A percentile compares a stretch with the other conserved stretches of the same genome.
Conservation (phyloP, 2,329 filamentous ascomycete genomes). For the Claviceps sorghi region DNA sequence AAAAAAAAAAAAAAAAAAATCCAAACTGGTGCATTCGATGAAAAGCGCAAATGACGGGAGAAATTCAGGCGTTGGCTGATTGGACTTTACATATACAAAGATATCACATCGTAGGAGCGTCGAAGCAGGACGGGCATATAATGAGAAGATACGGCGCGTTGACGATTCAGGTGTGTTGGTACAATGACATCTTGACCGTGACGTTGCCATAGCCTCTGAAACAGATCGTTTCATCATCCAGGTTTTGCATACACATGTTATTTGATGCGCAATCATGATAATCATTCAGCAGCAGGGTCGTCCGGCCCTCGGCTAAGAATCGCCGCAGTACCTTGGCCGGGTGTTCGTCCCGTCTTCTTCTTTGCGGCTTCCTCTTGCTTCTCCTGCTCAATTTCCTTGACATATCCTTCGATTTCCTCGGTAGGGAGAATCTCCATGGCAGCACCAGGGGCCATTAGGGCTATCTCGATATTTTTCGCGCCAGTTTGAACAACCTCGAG, state of each 20-base stretch:
- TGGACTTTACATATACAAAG: slow-evolving; percentile 14
- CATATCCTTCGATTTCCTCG: slow-evolving; percentile 91
- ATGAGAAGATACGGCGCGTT: neutral
- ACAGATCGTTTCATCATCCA: neutral
- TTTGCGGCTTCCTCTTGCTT: slow-evolving; percentile 97
- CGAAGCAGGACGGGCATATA: neutral
- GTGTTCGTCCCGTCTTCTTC: slow-evolving; percentile 74
- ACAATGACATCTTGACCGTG: slow-evolving; percentile 18
- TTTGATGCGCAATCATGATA: slow-evolving; percentile 3
- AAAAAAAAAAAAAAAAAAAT: neutral
- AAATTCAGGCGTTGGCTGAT: slow-evolving; percentile 17
- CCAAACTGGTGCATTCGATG: neutral
- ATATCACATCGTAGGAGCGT: neutral
- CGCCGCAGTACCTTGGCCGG: slow-evolving; percentile 55
- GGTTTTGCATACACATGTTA: neutral
- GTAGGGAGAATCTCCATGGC: slow-evolving; percentile 83
- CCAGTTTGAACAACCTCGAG: slow-evolving; percentile 97
- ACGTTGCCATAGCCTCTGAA: slow-evolving; percentile 9
- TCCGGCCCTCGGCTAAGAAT: slow-evolving; percentile 53
- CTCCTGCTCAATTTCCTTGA: slow-evolving; percentile 98
- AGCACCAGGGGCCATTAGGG: slow-evolving; percentile 91
- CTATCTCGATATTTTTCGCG: slow-evolving; percentile 99
- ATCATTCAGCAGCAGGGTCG: slow-evolving; percentile 24
- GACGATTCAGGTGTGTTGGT: slow-evolving; percentile 17
- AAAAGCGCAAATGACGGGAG: slow-evolving; percentile 5